Evolutionary conservation across 176 grass and related monocot genomes (phyloP), one percentile per base, ranked within the genome.

Genomic region (Phragmites australis): DNA sequence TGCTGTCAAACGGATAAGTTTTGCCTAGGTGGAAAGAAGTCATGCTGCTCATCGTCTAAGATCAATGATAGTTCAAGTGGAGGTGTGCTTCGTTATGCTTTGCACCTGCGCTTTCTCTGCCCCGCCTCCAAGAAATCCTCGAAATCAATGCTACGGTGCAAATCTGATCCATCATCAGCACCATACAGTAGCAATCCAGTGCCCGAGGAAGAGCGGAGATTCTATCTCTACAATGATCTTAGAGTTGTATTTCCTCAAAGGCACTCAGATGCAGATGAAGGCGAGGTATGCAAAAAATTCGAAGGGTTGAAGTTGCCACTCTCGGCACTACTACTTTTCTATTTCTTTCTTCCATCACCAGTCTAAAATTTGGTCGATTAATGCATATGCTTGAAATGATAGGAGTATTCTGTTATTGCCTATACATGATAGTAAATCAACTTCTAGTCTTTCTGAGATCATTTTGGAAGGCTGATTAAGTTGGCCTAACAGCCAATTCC

Each of bases 171-270:
- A 11, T 88, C 88, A 47, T 78, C 84, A 1, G 65, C 70, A 50
- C 89, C 92, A 9, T 54, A 76, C 21, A 56, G 34, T 10, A 81
- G 29, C 8, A 76, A 66, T 75, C 2, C 23, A 41, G 78, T 84
- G 15, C 34, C 58, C 0, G 79, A 82, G 70, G 88, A 79, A 37
- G 97, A 93, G 43, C 81, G 88, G 32, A 88, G 76, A 26, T 99
- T 93, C 83, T 99, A 91, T 85, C 67, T 99, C 52, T 99, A 99
- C 70, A 96, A 96, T 63, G 97, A 99, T 89, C 87, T 99, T 75
- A 90, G 97, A 79, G 87, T 99, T 76, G 97, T 99, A 68, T 99
- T 99, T 77, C 97, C 97, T 19, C 97, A 99, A 63, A 83, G 97
- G 61, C 97, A 99, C 53, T 93, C 97, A 1, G 97, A 99, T 89